Evolutionary conservation across 331 rosid genomes (phyloP), one percentile per base, ranked within the genome.

Genomic region (Cydonia oblonga): DNA sequence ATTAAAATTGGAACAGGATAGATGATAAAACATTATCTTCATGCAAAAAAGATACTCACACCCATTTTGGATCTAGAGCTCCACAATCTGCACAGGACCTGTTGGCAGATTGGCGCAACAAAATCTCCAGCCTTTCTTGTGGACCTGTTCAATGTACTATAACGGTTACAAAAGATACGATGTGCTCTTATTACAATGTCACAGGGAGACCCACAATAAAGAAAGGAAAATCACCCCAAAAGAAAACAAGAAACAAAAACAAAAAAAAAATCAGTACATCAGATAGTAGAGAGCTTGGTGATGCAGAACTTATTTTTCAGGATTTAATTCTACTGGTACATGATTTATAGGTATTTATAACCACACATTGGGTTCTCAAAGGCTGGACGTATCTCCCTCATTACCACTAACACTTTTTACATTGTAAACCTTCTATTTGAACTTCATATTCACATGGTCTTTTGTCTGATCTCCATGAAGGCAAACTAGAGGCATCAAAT

Each of bases 51-150:
- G 74, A 82, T 28, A 81, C 96, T 85, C 89, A 91, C 98, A 88
- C 96, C 98, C 98, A 93, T 91, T 88, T 91, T 52, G 98, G 98
- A 58, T 89, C 96, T 26, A 90, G 90, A 70, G 97, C 77, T 59
- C 93, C 97, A 75, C 98, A 93, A 76, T 93, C 98, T 64, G 98
- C 97, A 24, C 98, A 93, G 51, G 30, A 65, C 72, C 53, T 77
- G 77, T 93, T 93, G 33, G 87, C 86, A 15, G 82, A 66, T 75
- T 87, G 87, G 46, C 67, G 71, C 87, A 81, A 69, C 61, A 91
- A 75, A 82, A 69, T 76, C 38, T 83, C 77, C 77, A 93, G 67
- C 82, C 90, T 88, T 80, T 78, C 82, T n/a, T 77, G 91, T 30
- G 95, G 83, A 72, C 82, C 98, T 93, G 86, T 26, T 67, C 76